phyloP scores from a whole-genome alignment of 1,284 basidiomycete genomes.

The Anthracocystis panici-leucophaei region DNA sequence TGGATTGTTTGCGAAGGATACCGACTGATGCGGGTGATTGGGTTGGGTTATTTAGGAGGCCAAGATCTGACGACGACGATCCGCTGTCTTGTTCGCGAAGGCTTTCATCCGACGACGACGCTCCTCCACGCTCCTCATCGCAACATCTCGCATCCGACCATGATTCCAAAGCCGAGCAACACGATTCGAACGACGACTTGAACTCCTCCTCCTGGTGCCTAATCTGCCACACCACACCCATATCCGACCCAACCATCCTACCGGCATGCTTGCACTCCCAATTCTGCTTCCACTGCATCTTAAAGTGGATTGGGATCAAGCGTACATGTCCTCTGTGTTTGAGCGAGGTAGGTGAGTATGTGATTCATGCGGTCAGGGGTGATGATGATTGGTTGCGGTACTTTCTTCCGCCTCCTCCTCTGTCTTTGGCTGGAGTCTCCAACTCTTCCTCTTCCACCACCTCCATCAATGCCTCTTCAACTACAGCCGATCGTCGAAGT shows the following conservation, averaged over 20 bases:
- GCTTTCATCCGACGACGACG: no score
- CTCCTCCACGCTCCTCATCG: no score
- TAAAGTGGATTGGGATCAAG: conserved; percentile 63
- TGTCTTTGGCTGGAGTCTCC: neutral
- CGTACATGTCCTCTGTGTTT: conserved; percentile 68
- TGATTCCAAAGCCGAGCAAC: neutral
- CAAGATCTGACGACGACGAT: no score
- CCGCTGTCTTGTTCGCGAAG: no score
- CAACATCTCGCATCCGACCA: no score
- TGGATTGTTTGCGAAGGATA: no score
- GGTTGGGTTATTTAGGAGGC: no score
- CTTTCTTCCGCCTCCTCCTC: conserved; percentile 39
- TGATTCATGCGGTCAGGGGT: conserved; percentile 63
- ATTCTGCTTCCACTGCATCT: conserved; percentile 69
- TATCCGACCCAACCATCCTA: conserved; percentile 64
- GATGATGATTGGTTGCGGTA: conserved; percentile 63
- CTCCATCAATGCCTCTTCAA: no score
- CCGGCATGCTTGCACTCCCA: conserved; percentile 63
- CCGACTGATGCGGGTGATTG: no score
- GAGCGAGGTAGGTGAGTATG: conserved; percentile 50
- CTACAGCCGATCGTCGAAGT: neutral
- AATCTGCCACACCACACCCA: conserved; percentile 62
- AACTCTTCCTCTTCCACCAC: no score
- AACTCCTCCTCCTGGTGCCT: conserved; percentile 61
- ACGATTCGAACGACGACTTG: conserved; percentile 20